phyloP scores from a whole-genome alignment of 2,329 filamentous ascomycete genomes.

The Pochonia chlamydosporia region DNA sequence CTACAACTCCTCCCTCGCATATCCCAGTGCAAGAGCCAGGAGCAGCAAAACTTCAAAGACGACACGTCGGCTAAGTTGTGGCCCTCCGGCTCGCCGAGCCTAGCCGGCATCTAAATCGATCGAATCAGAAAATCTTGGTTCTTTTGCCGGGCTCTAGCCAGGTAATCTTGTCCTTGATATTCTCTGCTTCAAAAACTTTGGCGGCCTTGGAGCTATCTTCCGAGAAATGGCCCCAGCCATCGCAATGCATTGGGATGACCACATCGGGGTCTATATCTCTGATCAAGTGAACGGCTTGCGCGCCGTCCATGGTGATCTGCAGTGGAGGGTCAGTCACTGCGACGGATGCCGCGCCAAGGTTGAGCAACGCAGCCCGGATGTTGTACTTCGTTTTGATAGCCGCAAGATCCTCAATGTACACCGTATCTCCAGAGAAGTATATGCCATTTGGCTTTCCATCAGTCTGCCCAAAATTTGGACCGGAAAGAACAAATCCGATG shows the following conservation, averaged over 20 bases:
- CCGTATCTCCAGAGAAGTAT: constrained; percentile 44
- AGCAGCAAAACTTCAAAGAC: too few relatives aligned
- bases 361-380: constrained; percentile 32
- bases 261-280: constrained; percentile 32
- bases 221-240: constrained; percentile 39
- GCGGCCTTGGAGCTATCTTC: constrained; percentile 25
- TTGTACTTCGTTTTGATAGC: constrained; percentile 29
- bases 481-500: constrained; percentile 37
- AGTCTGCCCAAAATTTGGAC: constrained; percentile 28
- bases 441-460: constrained; percentile 37
- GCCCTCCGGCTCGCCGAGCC: too few relatives aligned
- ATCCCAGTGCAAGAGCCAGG: neutral
- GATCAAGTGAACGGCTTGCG: constrained; percentile 31
- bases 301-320: constrained; percentile 39
- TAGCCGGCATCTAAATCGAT: too few relatives aligned
- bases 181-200: constrained; percentile 26
- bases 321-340: constrained; percentile 18
- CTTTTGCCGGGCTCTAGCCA: constrained; percentile 26
- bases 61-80: too few relatives aligned
- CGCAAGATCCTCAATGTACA: constrained; percentile 36
- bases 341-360: constrained; percentile 30
- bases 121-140: neutral
- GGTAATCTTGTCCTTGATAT: constrained; percentile 24
- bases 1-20: neutral
- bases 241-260: constrained; percentile 41